Evolutionary conservation across 2,329 filamentous ascomycete genomes (phyloP).

Genomic region (Colletotrichum melonis): DNA sequence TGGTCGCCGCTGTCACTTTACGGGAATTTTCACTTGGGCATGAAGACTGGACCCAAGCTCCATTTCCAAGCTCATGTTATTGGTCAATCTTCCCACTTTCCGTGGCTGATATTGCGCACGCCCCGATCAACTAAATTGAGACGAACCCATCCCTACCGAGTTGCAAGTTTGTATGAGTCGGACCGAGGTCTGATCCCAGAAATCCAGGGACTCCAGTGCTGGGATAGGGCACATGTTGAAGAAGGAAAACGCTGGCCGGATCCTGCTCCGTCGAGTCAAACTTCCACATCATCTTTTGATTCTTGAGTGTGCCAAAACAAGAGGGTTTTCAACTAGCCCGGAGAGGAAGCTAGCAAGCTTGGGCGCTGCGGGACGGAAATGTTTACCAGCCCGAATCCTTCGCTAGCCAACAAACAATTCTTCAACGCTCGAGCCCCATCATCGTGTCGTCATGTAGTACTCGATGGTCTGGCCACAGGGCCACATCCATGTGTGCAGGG

Average conservation of each 20-base stretch:
- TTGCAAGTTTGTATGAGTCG: neutral
- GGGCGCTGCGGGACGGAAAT: neutral
- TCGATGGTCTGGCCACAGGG: neutral
- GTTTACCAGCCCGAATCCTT: neutral
- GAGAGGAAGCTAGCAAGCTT: neutral
- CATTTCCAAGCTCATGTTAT: neutral
- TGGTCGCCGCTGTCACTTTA: neutral
- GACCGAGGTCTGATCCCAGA: neutral
- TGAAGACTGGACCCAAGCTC: neutral
- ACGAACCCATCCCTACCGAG: neutral
- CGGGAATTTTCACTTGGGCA: neutral
- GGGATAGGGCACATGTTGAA: neutral
- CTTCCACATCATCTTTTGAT: neutral
- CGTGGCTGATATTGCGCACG: neutral
- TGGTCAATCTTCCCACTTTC: neutral
- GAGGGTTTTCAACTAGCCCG: neutral
- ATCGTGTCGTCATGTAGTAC: conserved; percentile 24
- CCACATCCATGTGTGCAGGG: conserved; percentile 10
- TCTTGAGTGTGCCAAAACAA: too few species aligned
- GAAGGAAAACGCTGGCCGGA: neutral
- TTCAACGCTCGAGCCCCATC: conserved; percentile 3
- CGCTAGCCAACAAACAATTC: neutral
- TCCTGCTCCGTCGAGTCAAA: neutral
- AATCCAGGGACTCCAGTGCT: neutral
- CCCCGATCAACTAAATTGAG: neutral